Evolutionary conservation across 805 yeast genomes (phyloP), one percentile per base, ranked within the genome.

Genomic region (Yarrowia divulgata): DNA sequence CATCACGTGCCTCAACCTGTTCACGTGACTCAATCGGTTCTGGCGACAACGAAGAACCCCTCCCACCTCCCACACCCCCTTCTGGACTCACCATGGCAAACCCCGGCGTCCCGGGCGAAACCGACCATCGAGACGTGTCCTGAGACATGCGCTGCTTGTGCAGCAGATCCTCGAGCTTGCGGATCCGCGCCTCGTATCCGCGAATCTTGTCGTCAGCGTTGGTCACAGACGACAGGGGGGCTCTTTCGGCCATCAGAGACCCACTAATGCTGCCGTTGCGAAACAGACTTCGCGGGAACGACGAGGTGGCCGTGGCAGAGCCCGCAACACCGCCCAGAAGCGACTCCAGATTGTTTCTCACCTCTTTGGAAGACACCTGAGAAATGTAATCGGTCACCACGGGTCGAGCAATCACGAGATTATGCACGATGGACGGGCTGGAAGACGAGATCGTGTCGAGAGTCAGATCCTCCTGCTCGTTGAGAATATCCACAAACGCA

Each of bases 171-270:
- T 93, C 97, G 67, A 94, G 82, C 73, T 90, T 90, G 71, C 85
- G 86, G 49, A 94, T 90, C 67, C 97, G 81, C 12, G 85, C 78
- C 75, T 89, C 89, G 72, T 92, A 88, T 0, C 90, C 91, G 71
- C 83, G 83, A 12, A 89, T 79, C 13, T 84, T 74, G 52, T 83
- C 86, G 3, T 79, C 73, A 71, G 69, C 63, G 13, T 34, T 43
- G 45, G 69, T 37, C 16, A 35, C 63, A 54, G 70, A 39, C 64
- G 74, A 39, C 8, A 62, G 12, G 34, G 54, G 46, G 3, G 67
- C 60, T 40, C 45, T 29, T 3, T 50, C 60, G 16, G 52, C 62
- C 37, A 63, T 48, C 16, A 63, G 46, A 46, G 48, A 37, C 18
- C 57, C 57, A 8, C 57, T 37, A 5, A 63, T 63, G 46, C 68